Evolutionary conservation across 495 filamentous ascomycete species (phyloP), one percentile per base, ranked within the genome.

Genomic region (Neurospora sp.): DNA sequence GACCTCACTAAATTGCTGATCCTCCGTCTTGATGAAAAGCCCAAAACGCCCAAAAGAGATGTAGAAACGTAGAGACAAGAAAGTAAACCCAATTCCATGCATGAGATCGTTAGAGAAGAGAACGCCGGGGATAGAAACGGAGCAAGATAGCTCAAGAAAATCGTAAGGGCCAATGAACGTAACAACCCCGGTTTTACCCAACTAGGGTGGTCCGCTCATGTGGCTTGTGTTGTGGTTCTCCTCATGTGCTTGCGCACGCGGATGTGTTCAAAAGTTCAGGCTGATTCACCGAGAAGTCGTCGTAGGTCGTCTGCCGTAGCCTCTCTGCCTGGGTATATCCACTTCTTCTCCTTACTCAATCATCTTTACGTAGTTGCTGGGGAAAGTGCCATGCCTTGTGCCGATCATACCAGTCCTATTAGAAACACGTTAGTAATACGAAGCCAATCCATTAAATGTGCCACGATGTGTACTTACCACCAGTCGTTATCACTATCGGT

Each of bases 401-500:
- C 86, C 86, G 39, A 89, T 80, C 81, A 85, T 87, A 16, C 87
- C 87, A 39, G 87, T 89, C 87, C 87, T 89, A 75, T 70, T n/a
- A n/a, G 31, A 37, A 22, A 41, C 14, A 69, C 40, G 35, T 82
- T 76, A 80, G 77, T 69, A 65, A 8, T 9, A n/a, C 10, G 3
- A 7, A 20, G 42, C 42, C n/a, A 45, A 45, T 31, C 39, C 37
- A 18, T 68, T 39, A 61, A 45, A 35, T 37, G 4, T 37, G 20
- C 22, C 42, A 40, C 8, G 16, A 14, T 16, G 8, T 37, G 38
- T 9, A 85, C 86, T 77, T 84, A 93, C 94, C 94, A 98, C 89
- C 95, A 96, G 80, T 97, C 94, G 10, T 89, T 90, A 73, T 91
- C 91, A 74, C 88, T 94, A 0, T 99, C 93, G n/a, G 96, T 98